A percentile compares a stretch with the other conserved stretches of the same genome.
Conservation (phyloP, 1,139 yeast genomes). For the Magnusiomyces sp. region DNA sequence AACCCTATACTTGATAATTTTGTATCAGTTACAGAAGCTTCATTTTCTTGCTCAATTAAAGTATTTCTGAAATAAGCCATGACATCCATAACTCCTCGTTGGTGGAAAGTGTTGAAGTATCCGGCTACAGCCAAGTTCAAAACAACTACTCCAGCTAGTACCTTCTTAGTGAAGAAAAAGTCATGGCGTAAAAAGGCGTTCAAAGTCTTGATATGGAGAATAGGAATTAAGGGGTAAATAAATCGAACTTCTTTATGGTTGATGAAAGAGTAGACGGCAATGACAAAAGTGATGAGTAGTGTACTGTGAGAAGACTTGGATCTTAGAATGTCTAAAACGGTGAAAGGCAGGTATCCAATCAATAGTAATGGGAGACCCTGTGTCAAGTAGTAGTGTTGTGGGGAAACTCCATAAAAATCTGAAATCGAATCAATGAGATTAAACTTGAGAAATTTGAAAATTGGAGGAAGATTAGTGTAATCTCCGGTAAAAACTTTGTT, state of each 20-base stretch:
- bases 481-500: background rate
- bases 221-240: constrained; percentile 77
- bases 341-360: constrained; percentile 58
- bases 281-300: constrained; percentile 35
- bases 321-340: constrained; percentile 36
- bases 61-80: constrained; percentile 42
- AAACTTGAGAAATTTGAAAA: constrained; percentile 61
- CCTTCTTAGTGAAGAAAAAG: constrained; percentile 13
- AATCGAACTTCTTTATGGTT: constrained; percentile 89
- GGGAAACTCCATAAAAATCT: constrained; percentile 75
- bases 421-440: constrained; percentile 69
- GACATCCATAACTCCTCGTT: constrained; percentile 74
- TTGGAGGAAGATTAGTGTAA: constrained; percentile 43
- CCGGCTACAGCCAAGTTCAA: constrained; percentile 41
- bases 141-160: constrained; percentile 25
- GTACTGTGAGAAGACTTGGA: constrained; percentile 24
- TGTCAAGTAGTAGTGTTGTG: constrained; percentile 74
- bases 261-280: constrained; percentile 52
- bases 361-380: constrained; percentile 78
- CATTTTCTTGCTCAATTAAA: background rate
- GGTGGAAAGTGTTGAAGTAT: constrained; percentile 61
- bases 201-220: constrained; percentile 37
- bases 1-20: constrained; percentile 55
- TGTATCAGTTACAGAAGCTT: background rate
- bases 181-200: constrained; percentile 7